Conservation (phyloP, 1,139 yeast species). For the Geotrichum histeridarum region DNA sequence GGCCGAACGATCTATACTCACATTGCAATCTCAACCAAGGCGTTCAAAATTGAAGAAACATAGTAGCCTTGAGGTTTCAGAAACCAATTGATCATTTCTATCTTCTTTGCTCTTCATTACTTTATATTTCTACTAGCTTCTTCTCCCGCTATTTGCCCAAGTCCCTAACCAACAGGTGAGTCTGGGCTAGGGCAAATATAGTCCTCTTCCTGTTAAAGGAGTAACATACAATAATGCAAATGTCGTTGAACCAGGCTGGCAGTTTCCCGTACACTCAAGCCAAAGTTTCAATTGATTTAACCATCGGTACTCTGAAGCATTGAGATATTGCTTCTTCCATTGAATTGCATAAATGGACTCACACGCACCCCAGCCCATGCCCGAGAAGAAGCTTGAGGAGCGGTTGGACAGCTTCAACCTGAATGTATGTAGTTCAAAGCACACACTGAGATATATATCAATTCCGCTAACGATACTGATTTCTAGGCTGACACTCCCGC, state of each 20-base stretch:
- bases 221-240: neutral
- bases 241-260: neutral
- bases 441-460: neutral
- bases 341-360: neutral
- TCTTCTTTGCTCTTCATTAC: too few relatives aligned
- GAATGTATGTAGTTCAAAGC: neutral
- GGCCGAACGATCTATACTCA: too few relatives aligned
- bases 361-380: conserved; percentile 2
- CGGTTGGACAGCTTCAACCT: conserved; percentile 6
- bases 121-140: too few relatives aligned
- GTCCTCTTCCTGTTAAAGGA: neutral
- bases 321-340: neutral
- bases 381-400: conserved; percentile 11
- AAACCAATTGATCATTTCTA: too few relatives aligned
- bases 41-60: too few relatives aligned
- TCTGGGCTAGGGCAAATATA: neutral
- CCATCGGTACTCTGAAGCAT: neutral
- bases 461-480: neutral
- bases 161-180: too few relatives aligned
- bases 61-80: too few relatives aligned
- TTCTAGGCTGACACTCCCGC: neutral
- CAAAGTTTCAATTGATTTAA: neutral
- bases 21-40: too few relatives aligned
- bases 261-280: neutral
- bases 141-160: too few relatives aligned